A percentile compares a stretch with the other conserved stretches of the same genome.
Conservation (phyloP, 805 yeast genomes). For the Candida montana region DNA sequence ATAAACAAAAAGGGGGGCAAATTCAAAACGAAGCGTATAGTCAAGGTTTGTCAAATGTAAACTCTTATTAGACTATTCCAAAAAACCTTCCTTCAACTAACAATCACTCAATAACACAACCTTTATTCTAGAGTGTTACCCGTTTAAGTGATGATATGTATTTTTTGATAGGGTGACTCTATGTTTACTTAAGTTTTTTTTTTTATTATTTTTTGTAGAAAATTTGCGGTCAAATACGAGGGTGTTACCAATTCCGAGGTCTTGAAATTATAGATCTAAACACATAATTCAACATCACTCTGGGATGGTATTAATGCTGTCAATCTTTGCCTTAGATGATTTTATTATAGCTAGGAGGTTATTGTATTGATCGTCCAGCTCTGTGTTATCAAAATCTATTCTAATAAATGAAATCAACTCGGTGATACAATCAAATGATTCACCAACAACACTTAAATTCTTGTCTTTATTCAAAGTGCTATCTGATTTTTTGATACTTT, state of each 20-base stretch:
- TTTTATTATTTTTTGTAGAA: neutral
- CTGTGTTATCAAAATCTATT: constrained; percentile 11
- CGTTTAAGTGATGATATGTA: constrained; percentile 1
- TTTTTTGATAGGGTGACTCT: constrained; percentile 9
- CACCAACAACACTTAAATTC: constrained; percentile 37
- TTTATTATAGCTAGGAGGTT: constrained; percentile 4
- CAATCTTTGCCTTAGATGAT: constrained; percentile 13
- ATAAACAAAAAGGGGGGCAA: too few relatives aligned
- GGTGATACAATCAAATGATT: constrained; percentile 35
- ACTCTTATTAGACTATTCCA: neutral
- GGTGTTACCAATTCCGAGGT: constrained; percentile 1
- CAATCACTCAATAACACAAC: neutral
- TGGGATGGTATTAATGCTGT: constrained; percentile 10
- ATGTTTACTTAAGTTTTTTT: neutral
- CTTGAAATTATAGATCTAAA: neutral
- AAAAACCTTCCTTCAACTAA: too few relatives aligned
- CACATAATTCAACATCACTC: too few relatives aligned
- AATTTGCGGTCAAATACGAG: neutral
- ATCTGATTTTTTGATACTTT: constrained; percentile 20
- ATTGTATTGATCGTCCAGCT: constrained; percentile 13
- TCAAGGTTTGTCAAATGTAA: too few relatives aligned
- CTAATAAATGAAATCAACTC: constrained; percentile 27
- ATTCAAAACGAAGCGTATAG: too few relatives aligned
- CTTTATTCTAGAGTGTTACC: neutral
- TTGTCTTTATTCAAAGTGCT: constrained; percentile 21